Base-by-base conservation (phyloP, 169 alveolate species). In the Blepharisma undulans region DNA sequence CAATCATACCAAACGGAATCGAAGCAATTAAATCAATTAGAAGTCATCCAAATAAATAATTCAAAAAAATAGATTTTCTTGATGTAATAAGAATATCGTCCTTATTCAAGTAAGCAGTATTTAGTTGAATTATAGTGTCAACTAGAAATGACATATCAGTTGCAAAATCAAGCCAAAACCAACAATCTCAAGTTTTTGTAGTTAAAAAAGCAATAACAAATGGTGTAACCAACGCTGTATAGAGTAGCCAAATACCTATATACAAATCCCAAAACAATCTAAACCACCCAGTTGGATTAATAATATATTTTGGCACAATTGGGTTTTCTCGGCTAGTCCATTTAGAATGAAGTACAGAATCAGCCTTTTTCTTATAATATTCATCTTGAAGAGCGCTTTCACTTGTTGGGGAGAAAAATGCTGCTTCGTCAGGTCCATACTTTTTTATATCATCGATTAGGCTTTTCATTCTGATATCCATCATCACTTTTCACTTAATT, bases 161-260 rank as follows among this genome's bases (percentile, higher is more conserved):
- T 3, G n/a, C 22, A 33, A 60, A 66, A 10, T 86, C 91, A 71
- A 86, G 61, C 16, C 29, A 19, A 36, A 86, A 86, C 91, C 91
- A 86, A 25, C 6, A 12, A 32, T 86, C 91, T 16, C 48, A 86
- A 21, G 25, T 25, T 29, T 27, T 19, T 27, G 29, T 86, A 1
- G 0, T 48, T 19, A 86, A 19, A 86, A 86, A 86, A 34, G 91
- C 91, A 19, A 86, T 22, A 2, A 72, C 25, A 72, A 86, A 86
- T 19, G 91, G 80, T 21, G 84, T 86, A 18, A 86, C 80, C 8
- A 36, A 21, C 8, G 91, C 91, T 3, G 91, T 86, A 32, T 86
- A 86, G 21, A 86, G 36, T 10, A 86, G 84, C 29, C 59, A 27
- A 66, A 86, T 66, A 21, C 84, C 91, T 25, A 86, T 66, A 32